Percentiles rank a stretch among this genome's conserved stretches.
phyloP scores from a whole-genome alignment of 139 green algal species.

The Pseudopediastrum boryanum region DNA sequence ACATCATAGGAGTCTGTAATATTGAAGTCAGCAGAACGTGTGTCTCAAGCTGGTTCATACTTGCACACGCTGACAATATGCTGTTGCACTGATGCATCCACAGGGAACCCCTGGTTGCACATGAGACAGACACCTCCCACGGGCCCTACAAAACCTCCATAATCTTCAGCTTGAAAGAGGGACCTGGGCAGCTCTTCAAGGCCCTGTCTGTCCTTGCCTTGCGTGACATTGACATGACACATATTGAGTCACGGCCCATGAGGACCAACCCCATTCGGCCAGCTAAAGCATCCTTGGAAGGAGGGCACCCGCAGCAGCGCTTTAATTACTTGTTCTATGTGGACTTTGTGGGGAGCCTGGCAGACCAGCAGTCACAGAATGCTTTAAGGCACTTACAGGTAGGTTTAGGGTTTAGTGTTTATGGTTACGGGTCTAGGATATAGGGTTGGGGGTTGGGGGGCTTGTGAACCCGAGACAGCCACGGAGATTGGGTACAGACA shows the following conservation, averaged over 20 bases:
- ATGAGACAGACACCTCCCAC: slow-evolving; percentile 41
- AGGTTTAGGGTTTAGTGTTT: no score
- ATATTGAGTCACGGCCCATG: slow-evolving; percentile 95
- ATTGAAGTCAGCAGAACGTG: no score
- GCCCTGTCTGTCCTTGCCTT: slow-evolving; percentile 95
- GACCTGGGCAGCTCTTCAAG: slow-evolving; percentile 95
- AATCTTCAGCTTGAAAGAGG: slow-evolving; percentile 86
- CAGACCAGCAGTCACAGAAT: slow-evolving; percentile 84
- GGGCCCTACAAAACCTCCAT: slow-evolving; percentile 89
- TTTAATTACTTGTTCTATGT: slow-evolving; percentile 99
- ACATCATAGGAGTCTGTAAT: no score
- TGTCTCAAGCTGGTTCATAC: no score
- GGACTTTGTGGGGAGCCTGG: slow-evolving; percentile 90
- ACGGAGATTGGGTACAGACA: no score
- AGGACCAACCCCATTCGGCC: slow-evolving; percentile 69
- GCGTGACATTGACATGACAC: slow-evolving; percentile 95
- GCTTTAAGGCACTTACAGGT: slow-evolving; percentile 89
- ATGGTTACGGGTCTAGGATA: no score
- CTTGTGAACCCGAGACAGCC: no score
- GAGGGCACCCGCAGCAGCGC: slow-evolving; percentile 39
- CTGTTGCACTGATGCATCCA: no score
- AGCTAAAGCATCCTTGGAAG: slow-evolving; percentile 2
- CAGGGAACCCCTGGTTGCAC: slow-evolving; percentile 84
- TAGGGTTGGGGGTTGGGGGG: no score
- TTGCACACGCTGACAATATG: no score